Evolutionary conservation across 1,284 basidiomycete genomes (phyloP).

Genomic region (Leccinum fuscescens): DNA sequence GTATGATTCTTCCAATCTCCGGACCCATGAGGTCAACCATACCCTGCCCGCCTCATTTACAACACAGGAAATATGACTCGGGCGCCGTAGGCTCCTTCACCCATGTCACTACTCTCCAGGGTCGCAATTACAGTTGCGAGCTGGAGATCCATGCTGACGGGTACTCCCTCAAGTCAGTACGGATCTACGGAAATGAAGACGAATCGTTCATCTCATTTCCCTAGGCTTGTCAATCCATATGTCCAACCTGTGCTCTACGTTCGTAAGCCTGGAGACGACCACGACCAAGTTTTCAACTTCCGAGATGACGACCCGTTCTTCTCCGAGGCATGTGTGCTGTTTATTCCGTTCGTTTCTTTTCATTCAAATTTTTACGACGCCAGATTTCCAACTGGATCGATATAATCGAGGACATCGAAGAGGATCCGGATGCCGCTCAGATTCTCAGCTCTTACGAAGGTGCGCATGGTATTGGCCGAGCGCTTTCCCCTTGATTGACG

Average conservation of each 20-base stretch:
- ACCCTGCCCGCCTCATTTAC: constrained; percentile 16
- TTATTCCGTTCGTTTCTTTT: background rate
- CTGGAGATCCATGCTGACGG: constrained; percentile 91
- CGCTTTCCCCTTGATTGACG: constrained; percentile 8
- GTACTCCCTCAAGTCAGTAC: constrained; percentile 67
- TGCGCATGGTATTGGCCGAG: constrained; percentile 29
- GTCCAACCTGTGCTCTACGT: constrained; percentile 82
- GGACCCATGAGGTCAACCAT: constrained; percentile 18
- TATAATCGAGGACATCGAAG: constrained; percentile 76
- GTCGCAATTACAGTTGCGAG: constrained; percentile 89
- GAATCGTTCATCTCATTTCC: constrained; percentile 13
- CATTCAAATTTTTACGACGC: background rate
- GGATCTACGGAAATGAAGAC: constrained; percentile 8
- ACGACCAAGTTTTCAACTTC: constrained; percentile 75
- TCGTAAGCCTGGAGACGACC: constrained; percentile 82
- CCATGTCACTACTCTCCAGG: constrained; percentile 87
- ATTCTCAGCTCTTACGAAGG: constrained; percentile 78
- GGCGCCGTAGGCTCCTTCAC: constrained; percentile 90
- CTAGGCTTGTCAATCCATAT: constrained; percentile 84
- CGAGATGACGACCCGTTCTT: constrained; percentile 91
- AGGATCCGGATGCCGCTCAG: constrained; percentile 63
- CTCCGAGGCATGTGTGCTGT: constrained; percentile 53
- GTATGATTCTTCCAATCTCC: constrained; percentile 39
- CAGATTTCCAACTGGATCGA: constrained; percentile 81
- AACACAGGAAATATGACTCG: constrained; percentile 81